Conservation (phyloP, 352 stramenopile genomes). For the Pythium biforme region DNA sequence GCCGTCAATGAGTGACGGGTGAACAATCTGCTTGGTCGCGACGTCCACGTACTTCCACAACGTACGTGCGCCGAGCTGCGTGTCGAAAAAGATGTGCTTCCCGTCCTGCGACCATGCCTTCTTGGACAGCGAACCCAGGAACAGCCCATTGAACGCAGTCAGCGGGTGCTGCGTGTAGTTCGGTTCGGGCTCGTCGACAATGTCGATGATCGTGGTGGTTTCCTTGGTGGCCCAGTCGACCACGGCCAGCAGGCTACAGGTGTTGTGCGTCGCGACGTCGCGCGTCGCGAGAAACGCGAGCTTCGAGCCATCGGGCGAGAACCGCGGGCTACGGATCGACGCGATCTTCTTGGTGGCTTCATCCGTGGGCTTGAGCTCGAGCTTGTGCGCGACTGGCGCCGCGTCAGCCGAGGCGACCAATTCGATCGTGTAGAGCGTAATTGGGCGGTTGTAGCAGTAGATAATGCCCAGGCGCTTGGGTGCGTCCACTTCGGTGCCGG, state of each 20-base stretch:
- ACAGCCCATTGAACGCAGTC: constrained; percentile 71
- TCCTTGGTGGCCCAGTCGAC: constrained; percentile 61
- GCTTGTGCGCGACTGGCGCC: constrained; percentile 37
- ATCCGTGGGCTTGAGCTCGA: constrained; percentile 38
- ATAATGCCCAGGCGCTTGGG: constrained; percentile 75
- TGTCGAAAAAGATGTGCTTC: constrained; percentile 62
- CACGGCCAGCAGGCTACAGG: constrained; percentile 64
- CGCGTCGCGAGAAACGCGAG: constrained; percentile 70
- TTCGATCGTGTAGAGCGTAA: constrained; percentile 54
- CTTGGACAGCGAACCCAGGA: constrained; percentile 44
- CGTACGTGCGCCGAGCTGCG: constrained; percentile 58
- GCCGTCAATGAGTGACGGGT: constrained; percentile 55
- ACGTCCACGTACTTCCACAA: constrained; percentile 78
- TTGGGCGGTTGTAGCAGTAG: constrained; percentile 86
- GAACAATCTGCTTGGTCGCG: constrained; percentile 39
- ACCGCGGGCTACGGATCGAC: constrained; percentile 56
- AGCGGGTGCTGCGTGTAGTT: constrained; percentile 33
- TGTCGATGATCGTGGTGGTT: constrained; percentile 57
- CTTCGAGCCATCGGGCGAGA: constrained; percentile 63
- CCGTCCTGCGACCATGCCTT: constrained; percentile 61
- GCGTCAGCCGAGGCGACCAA: constrained; percentile 22
- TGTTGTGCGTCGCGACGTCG: constrained; percentile 73
- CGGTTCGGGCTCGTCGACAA: constrained; percentile 52
- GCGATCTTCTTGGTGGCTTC: constrained; percentile 40
- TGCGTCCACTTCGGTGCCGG: constrained; percentile 50